Percentiles rank a stretch among this genome's conserved stretches.
Conservation (phyloP, 1,139 yeast genomes). For the Yamadazyma spencermartinsiae region DNA sequence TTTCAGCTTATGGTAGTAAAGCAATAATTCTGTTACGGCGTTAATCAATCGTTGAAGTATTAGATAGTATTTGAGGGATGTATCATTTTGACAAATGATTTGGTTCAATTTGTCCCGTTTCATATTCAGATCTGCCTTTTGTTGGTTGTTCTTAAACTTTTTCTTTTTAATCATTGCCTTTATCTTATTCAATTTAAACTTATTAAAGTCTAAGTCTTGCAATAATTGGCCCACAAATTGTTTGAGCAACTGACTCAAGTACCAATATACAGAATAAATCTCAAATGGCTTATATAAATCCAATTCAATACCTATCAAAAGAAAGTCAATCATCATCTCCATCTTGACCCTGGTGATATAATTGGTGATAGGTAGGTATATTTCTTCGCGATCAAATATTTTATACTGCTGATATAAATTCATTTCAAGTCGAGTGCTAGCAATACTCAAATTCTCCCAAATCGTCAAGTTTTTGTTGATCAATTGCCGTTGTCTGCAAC, state of each 20-base stretch:
- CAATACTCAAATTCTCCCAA: conserved; percentile 84
- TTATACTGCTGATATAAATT: conserved; percentile 32
- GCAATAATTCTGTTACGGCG: conserved; percentile 22
- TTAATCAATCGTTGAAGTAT: conserved; percentile 37
- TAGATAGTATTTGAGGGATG: conserved; percentile 32
- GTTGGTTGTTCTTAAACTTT: conserved; percentile 33
- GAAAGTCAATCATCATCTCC: conserved; percentile 68
- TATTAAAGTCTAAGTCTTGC: conserved; percentile 22
- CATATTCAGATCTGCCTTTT: conserved; percentile 33
- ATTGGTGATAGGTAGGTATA: conserved; percentile 58
- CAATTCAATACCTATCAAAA: conserved; percentile 72
- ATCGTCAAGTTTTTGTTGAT: conserved; percentile 54
- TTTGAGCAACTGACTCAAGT: conserved; percentile 49
- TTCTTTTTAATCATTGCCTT: conserved; percentile 43
- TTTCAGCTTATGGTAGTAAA: conserved; percentile 19
- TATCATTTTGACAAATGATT: conserved; percentile 19
- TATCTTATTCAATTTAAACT: conserved; percentile 39
- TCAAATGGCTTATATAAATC: conserved; percentile 78
- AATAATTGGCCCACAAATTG: conserved; percentile 51
- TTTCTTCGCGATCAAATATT: conserved; percentile 37
- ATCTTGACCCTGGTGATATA: conserved; percentile 70
- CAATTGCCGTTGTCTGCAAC: conserved; percentile 79
- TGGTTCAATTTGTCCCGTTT: conserved; percentile 27
- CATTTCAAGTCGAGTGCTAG: conserved; percentile 54
- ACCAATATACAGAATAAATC: conserved; percentile 67